Conservation (phyloP, 2,329 filamentous ascomycete genomes). For the Geoglossum cookeanum region DNA sequence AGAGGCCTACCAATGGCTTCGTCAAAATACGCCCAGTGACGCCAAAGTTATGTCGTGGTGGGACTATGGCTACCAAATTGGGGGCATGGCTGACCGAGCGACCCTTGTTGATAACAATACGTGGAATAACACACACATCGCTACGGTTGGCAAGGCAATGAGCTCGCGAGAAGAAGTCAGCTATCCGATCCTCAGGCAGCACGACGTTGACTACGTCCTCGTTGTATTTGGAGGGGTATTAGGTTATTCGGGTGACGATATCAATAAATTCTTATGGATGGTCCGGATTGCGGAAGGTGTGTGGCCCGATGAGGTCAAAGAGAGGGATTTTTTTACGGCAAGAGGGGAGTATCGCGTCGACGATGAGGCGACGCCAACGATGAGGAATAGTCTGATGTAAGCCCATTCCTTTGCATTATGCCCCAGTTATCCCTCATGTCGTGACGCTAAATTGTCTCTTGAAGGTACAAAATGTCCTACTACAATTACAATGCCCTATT, state of each 20-base stretch:
- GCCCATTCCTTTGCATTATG: slow-evolving; percentile 18
- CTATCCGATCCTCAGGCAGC: slow-evolving; percentile 95
- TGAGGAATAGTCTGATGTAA: slow-evolving; percentile 99
- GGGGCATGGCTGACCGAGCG: slow-evolving; percentile 94
- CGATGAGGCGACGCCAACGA: slow-evolving; percentile 78
- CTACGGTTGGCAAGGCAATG: slow-evolving; percentile 98
- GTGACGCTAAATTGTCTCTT: background rate
- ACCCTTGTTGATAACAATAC: slow-evolving; percentile 99
- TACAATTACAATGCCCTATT: slow-evolving; percentile 92
- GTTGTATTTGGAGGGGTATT: slow-evolving; percentile 91
- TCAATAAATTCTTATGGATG: slow-evolving; percentile 99
- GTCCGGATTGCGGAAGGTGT: slow-evolving; percentile 97
- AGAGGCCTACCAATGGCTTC: slow-evolving; percentile 98
- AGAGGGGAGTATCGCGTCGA: slow-evolving; percentile 93
- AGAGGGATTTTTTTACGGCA: slow-evolving; percentile 85
- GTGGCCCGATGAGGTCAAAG: slow-evolving; percentile 98
- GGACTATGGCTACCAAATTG: slow-evolving; percentile 99
- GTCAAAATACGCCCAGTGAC: slow-evolving; percentile 85
- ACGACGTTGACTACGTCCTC: slow-evolving; percentile 97
- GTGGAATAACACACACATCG: slow-evolving; percentile 99
- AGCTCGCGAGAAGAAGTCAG: slow-evolving; percentile 92
- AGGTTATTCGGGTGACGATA: slow-evolving; percentile 94
- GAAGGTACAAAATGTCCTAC: slow-evolving; percentile 99
- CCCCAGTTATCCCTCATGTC: background rate
- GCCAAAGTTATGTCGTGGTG: slow-evolving; percentile 99